Evolutionary conservation across 2,329 filamentous ascomycete genomes (phyloP), one percentile per base, ranked within the genome.

Genomic region (Nemania serpens): DNA sequence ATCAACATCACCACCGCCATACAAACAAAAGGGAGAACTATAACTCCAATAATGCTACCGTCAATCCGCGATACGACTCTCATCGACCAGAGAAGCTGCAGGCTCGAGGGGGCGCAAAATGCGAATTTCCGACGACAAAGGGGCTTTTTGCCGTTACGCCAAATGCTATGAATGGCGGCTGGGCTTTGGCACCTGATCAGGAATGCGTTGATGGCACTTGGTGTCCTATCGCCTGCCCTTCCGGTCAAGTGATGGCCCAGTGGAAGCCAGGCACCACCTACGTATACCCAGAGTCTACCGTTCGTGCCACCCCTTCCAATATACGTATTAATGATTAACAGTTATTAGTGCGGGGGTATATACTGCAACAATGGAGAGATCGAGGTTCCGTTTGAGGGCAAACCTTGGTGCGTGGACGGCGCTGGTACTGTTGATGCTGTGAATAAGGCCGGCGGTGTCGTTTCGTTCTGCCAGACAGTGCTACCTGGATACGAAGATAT

Each of bases 401-500:
- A 85, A 70, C 84, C 86, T 4, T 89, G 91, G 76, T 94, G 91
- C 74, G 84, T 89, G 51, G 79, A 86, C 42, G 90, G 90, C 47
- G 85, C 85, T 18, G 89, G 88, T 45, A 73, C 85, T 7, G 82
- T 93, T 55, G 78, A 81, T 58, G 90, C 83, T 37, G 79, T 86
- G 62, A 93, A 92, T 78, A 87, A 88, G 67, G 84, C 83, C 63
- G 82, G 84, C 46, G 77, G 79, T 37, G 71, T 81, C 13, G 83
- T 92, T 56, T 85, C 90, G 2, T 91, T 90, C 76, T 93, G 90
- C 75, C 90, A 93, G 76, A 93, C 90, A 4, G 88, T 92, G 13
- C 76, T 93, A 62, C 90, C 90, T 17, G 90, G 90, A 51, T 89
- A 91, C 69, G 90, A 93, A 77, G 88, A 88, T 62, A 93, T 93